Evolutionary conservation across 2,329 filamentous ascomycete species (phyloP).

Genomic region (Chrysoporthe deuterocubensis): DNA sequence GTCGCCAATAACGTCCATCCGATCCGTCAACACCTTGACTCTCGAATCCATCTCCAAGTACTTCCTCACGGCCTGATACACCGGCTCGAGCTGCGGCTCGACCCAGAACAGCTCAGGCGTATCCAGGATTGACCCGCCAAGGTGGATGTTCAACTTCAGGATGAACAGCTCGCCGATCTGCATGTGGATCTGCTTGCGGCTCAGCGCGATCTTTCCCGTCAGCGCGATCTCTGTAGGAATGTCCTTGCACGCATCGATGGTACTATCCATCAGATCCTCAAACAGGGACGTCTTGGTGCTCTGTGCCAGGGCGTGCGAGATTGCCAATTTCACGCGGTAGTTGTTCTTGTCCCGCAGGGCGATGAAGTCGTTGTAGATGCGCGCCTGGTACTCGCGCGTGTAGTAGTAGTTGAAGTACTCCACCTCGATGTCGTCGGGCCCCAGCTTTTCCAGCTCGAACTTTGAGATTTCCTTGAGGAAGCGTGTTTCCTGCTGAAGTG

Average conservation of each 20-base stretch:
- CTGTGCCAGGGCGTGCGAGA: constrained; percentile 92
- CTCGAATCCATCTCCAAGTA: constrained; percentile 99
- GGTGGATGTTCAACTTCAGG: constrained; percentile 94
- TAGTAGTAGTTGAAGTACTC: constrained; percentile 99
- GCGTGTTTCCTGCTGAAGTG: constrained; percentile 81
- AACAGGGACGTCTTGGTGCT: constrained; percentile 98
- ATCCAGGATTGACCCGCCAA: constrained; percentile 95
- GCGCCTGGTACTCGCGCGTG: constrained; percentile 93
- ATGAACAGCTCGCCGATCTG: constrained; percentile 99
- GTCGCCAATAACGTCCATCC: constrained; percentile 91
- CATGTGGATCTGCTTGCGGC: constrained; percentile 94
- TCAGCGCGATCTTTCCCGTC: constrained; percentile 89
- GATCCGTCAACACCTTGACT: constrained; percentile 84
- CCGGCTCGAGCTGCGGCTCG: constrained; percentile 92
- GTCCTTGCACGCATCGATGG: constrained; percentile 90
- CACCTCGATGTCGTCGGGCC: constrained; percentile 86
- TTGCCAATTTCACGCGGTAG: constrained; percentile 97
- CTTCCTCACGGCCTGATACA: constrained; percentile 92
- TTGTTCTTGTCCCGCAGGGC: constrained; percentile 90
- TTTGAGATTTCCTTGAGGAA: constrained; percentile 94
- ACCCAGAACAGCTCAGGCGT: constrained; percentile 98
- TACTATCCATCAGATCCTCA: constrained; percentile 92
- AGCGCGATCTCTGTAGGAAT: constrained; percentile 90
- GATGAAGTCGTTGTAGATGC: constrained; percentile 99
- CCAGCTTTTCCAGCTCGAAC: constrained; percentile 90